Evolutionary conservation across 1,139 yeast genomes (phyloP).

Genomic region (Candida smagusa): DNA sequence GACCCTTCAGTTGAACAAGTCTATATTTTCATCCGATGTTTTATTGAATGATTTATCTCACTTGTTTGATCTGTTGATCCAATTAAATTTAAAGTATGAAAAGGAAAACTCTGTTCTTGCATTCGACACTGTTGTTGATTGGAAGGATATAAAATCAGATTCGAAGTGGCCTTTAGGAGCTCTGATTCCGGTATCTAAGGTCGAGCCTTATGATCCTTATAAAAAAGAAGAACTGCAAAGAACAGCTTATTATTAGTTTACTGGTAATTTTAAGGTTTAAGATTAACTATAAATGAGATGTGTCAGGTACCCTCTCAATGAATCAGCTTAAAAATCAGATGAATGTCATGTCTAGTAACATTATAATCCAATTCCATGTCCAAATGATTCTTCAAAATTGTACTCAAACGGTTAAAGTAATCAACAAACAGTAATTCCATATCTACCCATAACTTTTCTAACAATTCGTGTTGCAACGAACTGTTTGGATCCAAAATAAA

Average conservation of each 20-base stretch:
- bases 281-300: too few species aligned
- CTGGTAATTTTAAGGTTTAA: too few species aligned
- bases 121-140: slow-evolving; percentile 36
- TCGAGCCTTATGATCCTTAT: slow-evolving; percentile 9
- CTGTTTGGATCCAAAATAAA: slow-evolving; percentile 38
- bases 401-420: slow-evolving; percentile 37
- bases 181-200: slow-evolving; percentile 29
- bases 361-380: slow-evolving; percentile 41
- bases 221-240: not conserved
- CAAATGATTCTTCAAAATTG: slow-evolving; percentile 33
- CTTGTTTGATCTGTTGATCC: slow-evolving; percentile 39
- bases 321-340: slow-evolving; percentile 17
- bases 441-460: slow-evolving; percentile 44
- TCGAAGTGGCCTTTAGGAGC: slow-evolving; percentile 47
- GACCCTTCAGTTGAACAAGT: slow-evolving; percentile 33
- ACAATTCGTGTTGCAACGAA: slow-evolving; percentile 45
- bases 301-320: slow-evolving; percentile 1
- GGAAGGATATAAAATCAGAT: slow-evolving; percentile 37
- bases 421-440: slow-evolving; percentile 35
- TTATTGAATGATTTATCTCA: slow-evolving; percentile 36
- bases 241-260: slow-evolving; percentile 1
- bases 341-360: slow-evolving; percentile 35
- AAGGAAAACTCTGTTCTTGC: slow-evolving; percentile 42
- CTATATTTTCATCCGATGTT: slow-evolving; percentile 34
- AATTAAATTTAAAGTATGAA: slow-evolving; percentile 35